These are phyloP conservation scores for Crithidia fasciculata DNA, from an alignment of 208 protist genomes.

Conservation along the genomic window DNA sequence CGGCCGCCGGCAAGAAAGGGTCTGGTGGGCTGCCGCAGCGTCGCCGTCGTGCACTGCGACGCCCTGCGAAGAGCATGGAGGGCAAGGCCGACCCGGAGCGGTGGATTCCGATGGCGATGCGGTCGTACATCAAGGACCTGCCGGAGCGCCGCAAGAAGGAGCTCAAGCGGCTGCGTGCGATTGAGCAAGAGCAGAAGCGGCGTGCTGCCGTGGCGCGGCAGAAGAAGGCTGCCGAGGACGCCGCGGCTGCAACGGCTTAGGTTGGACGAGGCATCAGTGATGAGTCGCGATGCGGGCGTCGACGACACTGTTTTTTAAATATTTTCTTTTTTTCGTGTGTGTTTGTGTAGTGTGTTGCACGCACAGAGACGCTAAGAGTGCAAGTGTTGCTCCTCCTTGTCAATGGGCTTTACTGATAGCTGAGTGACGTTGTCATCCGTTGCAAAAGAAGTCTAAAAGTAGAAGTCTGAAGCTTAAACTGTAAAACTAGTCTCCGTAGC, in stretches of 20 bases:
- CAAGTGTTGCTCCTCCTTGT: no score
- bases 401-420: no score
- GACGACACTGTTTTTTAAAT: background rate
- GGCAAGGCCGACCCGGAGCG: conserved; percentile 83
- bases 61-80: conserved; percentile 73
- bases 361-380: no score
- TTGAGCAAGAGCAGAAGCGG: conserved; percentile 86
- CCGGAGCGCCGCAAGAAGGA: conserved; percentile 82
- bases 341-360: no score
- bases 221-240: conserved; percentile 22
- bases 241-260: background rate
- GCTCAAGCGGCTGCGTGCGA: conserved; percentile 78
- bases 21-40: conserved; percentile 26
- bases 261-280: no score
- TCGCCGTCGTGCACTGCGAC: conserved; percentile 48
- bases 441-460: no score
- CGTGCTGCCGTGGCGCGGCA: conserved; percentile 43
- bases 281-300: no score
- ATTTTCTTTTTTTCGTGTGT: background rate
- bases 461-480: no score
- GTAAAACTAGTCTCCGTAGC: no score
- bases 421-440: no score
- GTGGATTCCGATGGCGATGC: conserved; percentile 84
- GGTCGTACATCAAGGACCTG: conserved; percentile 86
- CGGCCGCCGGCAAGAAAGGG: background rate